Base-by-base conservation (phyloP, 352 stramenopile genomes). In the Globisporangium viniferum region DNA sequence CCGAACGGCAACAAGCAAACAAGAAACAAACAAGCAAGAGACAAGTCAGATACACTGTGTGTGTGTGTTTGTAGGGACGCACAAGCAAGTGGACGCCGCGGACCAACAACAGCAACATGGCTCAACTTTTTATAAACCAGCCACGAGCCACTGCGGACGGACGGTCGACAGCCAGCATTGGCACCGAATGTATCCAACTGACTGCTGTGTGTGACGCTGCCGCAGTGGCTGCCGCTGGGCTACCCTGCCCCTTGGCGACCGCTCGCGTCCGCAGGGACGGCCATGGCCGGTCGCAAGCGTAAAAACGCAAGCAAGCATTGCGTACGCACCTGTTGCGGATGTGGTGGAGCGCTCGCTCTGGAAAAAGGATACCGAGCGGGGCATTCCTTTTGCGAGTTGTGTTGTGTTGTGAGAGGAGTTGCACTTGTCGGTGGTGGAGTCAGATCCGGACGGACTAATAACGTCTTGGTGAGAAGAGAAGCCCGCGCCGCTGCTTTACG, bases 281-380 rank as follows among this genome's bases (percentile, higher is more conserved):
- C 31, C 31, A 9, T 39, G 35, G 20, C 18, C 29, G 27, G 57
- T 51, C 57, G 41, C 41, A 10, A 20, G 46, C n/a, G 60, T 15
- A 33, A 59, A 66, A 57, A 59, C 31, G 31, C 27, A 46, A 62
- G 41, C 39, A 64, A 57, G 48, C n/a, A 48, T 22, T 8, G 18
- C 54, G 6, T 5, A 68, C 65, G 65, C 65, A 70, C 65, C 65
- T 61, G 22, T 64, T 65, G 44, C 31, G 41, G 65, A 53, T 59
- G 46, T 35, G n/a, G 22, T 61, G n/a, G 41, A 64, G 49, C 31
- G 31, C 59, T 65, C 59, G 57, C 31, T 60, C 35, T 66, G 41
- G 24, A 24, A 66, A 64, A 66, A 62, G 31, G 62, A 62, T 36
- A 68, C 39, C 51, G 62, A 68, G 51, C 33, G 62, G 27, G 62